These are phyloP conservation scores for Psophocarpus tetragonolobus DNA, from an alignment of 306 rosid genomes.

Conservation along the genomic window DNA sequence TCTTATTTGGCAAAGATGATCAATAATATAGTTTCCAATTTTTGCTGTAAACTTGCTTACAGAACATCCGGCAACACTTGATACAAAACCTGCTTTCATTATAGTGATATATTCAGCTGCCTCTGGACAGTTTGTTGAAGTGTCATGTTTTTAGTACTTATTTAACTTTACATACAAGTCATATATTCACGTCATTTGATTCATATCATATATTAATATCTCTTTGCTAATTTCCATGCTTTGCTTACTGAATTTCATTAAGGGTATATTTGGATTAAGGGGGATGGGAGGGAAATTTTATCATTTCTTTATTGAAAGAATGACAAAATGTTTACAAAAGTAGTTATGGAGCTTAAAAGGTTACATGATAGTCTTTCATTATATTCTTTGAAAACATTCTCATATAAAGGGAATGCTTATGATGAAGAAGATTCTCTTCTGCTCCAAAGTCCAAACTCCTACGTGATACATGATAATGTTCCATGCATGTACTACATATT, in stretches of 20 bases:
- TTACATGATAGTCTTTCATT: neutral
- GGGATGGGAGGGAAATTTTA: neutral
- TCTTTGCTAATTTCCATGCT: neutral
- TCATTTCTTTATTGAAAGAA: conserved; percentile 9
- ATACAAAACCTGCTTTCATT: conserved; percentile 3
- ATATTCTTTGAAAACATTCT: neutral
- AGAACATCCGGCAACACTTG: conserved; percentile 5
- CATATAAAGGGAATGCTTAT: neutral
- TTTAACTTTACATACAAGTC: neutral
- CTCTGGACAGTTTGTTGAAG: conserved; percentile 6
- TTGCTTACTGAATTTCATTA: neutral
- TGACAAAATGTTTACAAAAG: neutral
- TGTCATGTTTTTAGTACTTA: conserved; percentile 9
- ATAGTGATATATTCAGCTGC: conserved; percentile 17
- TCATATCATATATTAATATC: neutral
- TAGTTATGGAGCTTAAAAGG: neutral
- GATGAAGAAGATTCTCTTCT: neutral
- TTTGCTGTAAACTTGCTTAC: conserved; percentile 18
- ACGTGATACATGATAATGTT: conserved; percentile 1
- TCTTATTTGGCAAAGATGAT: conserved; percentile 22
- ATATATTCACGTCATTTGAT: neutral
- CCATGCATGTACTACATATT: neutral
- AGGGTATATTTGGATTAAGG: neutral
- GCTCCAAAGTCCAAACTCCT: neutral
- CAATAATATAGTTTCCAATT: conserved; percentile 2